Percentiles rank a stretch among this genome's conserved stretches.
Evolutionary conservation across 2,329 filamentous ascomycete genomes (phyloP).

Genomic region (Exophiala dermatitidis): DNA sequence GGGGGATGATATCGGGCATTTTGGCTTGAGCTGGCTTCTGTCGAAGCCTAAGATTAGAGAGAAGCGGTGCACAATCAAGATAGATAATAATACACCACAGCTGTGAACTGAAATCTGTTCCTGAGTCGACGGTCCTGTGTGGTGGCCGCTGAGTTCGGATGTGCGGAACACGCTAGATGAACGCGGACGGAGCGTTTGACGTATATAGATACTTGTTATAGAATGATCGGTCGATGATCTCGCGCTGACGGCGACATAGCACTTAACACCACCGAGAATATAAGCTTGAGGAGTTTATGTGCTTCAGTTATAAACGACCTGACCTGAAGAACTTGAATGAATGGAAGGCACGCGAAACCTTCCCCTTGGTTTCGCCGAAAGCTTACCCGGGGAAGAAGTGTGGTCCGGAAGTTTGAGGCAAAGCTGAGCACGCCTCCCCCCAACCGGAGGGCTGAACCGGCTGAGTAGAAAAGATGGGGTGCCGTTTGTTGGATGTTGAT

Average conservation of each 20-base stretch:
- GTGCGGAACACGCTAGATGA: background rate
- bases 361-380: background rate
- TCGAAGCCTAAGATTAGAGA: background rate
- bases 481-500: background rate
- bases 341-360: background rate
- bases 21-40: background rate
- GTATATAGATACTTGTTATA: too few species aligned
- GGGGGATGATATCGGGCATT: constrained; percentile 17
- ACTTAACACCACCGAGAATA: too few species aligned
- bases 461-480: constrained; percentile 5
- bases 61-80: too few species aligned
- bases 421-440: background rate
- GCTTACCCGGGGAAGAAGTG: background rate
- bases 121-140: background rate
- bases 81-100: too few species aligned
- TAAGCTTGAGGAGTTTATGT: too few species aligned
- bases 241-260: too few species aligned
- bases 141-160: background rate
- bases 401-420: background rate
- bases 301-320: too few species aligned
- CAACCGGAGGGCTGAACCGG: background rate
- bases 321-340: too few species aligned
- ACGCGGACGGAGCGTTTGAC: too few species aligned
- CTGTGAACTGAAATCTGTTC: too few species aligned
- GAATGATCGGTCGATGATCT: too few species aligned